phyloP scores from a whole-genome alignment of 352 stramenopile species.

The Globisporangium mamillatum region DNA sequence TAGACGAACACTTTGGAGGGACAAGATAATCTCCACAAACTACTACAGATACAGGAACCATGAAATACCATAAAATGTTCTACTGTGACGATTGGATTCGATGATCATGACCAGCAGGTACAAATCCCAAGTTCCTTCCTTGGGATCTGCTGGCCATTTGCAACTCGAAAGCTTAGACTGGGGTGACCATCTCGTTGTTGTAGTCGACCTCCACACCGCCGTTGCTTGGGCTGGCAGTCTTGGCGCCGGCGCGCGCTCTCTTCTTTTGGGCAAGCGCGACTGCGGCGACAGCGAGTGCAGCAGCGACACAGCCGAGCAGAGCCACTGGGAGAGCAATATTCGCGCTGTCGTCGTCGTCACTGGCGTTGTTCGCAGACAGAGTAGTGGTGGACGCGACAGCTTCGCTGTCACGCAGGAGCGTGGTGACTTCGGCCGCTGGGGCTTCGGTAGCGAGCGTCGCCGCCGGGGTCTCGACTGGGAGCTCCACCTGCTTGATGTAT shows the following conservation, averaged over 20 bases:
- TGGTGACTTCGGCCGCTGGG: background rate
- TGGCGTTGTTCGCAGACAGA: background rate
- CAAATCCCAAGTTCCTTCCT: constrained; percentile 6
- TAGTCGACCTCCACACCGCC: constrained; percentile 14
- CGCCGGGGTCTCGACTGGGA: constrained; percentile 6
- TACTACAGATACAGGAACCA: background rate
- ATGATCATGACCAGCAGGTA: background rate
- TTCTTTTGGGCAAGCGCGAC: constrained; percentile 20
- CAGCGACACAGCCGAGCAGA: constrained; percentile 15
- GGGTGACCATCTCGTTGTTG: constrained; percentile 24
- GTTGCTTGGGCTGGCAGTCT: constrained; percentile 4
- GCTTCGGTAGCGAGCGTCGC: constrained; percentile 10
- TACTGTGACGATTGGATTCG: background rate
- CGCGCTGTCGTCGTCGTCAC: background rate
- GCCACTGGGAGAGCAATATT: constrained; percentile 11
- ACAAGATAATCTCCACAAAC: background rate
- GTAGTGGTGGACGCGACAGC: background rate
- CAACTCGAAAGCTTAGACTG: constrained; percentile 11
- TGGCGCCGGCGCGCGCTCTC: background rate
- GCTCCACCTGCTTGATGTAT: constrained; percentile 19
- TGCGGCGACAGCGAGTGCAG: constrained; percentile 16
- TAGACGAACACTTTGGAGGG: background rate
- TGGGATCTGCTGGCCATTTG: background rate
- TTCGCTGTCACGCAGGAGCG: constrained; percentile 15
- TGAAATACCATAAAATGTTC: background rate